phyloP scores from a whole-genome alignment of 345 rosid species.

The Atalantia buxifolia region DNA sequence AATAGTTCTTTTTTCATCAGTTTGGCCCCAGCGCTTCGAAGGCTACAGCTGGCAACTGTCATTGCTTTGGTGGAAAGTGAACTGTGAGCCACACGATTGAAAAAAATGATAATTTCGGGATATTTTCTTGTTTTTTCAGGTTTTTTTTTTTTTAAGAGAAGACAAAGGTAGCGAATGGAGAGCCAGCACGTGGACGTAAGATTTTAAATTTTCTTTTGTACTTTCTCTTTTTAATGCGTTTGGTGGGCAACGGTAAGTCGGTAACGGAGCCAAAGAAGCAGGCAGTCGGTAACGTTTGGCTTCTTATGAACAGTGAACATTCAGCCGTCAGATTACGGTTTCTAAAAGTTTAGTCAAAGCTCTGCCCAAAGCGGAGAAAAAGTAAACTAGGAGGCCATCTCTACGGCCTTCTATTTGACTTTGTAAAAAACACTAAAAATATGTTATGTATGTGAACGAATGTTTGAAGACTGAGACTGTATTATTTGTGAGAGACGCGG shows the following conservation, averaged over 20 bases:
- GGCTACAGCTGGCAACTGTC: constrained; percentile 31
- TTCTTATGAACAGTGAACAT: neutral
- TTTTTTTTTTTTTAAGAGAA: too few species aligned
- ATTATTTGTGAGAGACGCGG: constrained; percentile 50
- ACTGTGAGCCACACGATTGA: constrained; percentile 21
- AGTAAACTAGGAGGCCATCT: neutral
- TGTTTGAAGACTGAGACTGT: neutral
- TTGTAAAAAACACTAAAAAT: neutral
- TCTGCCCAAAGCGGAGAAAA: neutral
- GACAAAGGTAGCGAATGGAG: neutral
- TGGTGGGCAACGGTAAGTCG: neutral
- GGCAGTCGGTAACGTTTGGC: neutral
- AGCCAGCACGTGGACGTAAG: neutral
- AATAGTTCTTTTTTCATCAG: neutral
- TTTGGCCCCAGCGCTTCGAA: neutral
- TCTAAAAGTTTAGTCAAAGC: neutral
- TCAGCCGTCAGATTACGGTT: neutral
- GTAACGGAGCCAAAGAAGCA: neutral
- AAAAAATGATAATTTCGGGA: neutral
- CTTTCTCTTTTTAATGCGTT: neutral
- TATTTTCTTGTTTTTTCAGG: neutral
- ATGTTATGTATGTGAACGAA: neutral
- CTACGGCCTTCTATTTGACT: neutral
- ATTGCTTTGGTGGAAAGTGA: constrained; percentile 36
- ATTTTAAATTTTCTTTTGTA: neutral